Evolutionary conservation across 2,329 filamentous ascomycete genomes (phyloP).

Genomic region (Falciphora oryzae): DNA sequence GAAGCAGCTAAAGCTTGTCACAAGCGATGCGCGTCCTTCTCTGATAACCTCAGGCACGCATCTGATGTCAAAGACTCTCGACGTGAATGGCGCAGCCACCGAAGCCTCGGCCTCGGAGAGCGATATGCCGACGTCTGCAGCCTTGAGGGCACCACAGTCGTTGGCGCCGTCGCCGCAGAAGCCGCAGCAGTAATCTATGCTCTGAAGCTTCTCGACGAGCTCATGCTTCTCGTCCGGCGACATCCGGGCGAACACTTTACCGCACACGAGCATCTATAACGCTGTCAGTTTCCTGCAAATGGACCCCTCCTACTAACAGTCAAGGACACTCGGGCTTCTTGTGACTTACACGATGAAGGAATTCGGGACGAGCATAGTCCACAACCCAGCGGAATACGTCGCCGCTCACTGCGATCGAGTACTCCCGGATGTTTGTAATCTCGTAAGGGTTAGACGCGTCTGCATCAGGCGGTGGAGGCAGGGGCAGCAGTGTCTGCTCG

Average conservation of each 20-base stretch:
- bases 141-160: slow-evolving; percentile 93
- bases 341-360: slow-evolving; percentile 52
- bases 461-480: slow-evolving; percentile 53
- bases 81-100: slow-evolving; percentile 96
- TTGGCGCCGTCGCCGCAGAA: slow-evolving; percentile 98
- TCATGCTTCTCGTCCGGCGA: slow-evolving; percentile 98
- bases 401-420: slow-evolving; percentile 82
- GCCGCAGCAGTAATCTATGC: slow-evolving; percentile 88
- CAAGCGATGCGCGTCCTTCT: slow-evolving; percentile 87
- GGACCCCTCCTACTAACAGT: slow-evolving; percentile 34
- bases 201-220: slow-evolving; percentile 92
- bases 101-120: slow-evolving; percentile 96
- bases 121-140: slow-evolving; percentile 94
- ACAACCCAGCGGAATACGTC: slow-evolving; percentile 97
- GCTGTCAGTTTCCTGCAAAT: not conserved
- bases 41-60: slow-evolving; percentile 92
- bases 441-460: slow-evolving; percentile 85
- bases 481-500: slow-evolving; percentile 60
- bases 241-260: slow-evolving; percentile 96
- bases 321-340: no score
- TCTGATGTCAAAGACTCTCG: slow-evolving; percentile 89
- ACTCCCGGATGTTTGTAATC: slow-evolving; percentile 74
- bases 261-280: slow-evolving; percentile 74
- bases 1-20: slow-evolving; percentile 99
- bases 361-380: slow-evolving; percentile 77